phyloP scores from a whole-genome alignment of 495 filamentous ascomycete genomes.

The Emericellopsis terricola region DNA sequence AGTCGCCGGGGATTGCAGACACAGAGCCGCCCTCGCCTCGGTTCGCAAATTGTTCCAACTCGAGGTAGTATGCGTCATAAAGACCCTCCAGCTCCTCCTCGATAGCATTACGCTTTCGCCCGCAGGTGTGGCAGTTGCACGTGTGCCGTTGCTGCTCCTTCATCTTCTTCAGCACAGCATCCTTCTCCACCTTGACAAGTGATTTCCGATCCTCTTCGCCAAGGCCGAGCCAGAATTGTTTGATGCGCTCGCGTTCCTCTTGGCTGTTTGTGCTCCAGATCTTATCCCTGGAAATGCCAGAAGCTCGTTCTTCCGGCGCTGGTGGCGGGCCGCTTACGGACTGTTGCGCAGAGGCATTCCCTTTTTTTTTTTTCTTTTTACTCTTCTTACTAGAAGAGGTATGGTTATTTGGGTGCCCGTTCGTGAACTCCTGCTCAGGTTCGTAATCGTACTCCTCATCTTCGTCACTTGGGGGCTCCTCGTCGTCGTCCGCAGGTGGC shows the following conservation, averaged over 20 bases:
- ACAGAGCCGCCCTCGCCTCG: constrained; percentile 39
- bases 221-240: constrained; percentile 95
- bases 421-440: constrained; percentile 2
- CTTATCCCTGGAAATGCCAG: constrained; percentile 49
- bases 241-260: constrained; percentile 91
- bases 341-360: constrained; percentile 7
- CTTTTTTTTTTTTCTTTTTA: constrained; percentile 46
- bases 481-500: constrained; percentile 7
- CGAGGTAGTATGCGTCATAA: constrained; percentile 98
- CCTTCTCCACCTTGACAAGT: constrained; percentile 94
- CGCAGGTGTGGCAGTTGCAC: constrained; percentile 94
- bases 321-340: too few species aligned
- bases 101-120: constrained; percentile 88
- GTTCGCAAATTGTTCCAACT: constrained; percentile 93
- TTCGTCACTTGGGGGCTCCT: constrained; percentile 6
- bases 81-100: constrained; percentile 98
- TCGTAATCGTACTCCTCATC: constrained; percentile 10
- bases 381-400: constrained; percentile 32
- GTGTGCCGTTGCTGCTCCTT: constrained; percentile 99
- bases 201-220: constrained; percentile 87
- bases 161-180: constrained; percentile 96
- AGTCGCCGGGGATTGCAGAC: too few species aligned
- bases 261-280: constrained; percentile 94
- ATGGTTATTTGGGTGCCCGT: background rate
- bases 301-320: constrained; percentile 15